Evolutionary conservation across 1,284 basidiomycete species (phyloP), one percentile per base, ranked within the genome.

Genomic region (Leccinum colubrinum): DNA sequence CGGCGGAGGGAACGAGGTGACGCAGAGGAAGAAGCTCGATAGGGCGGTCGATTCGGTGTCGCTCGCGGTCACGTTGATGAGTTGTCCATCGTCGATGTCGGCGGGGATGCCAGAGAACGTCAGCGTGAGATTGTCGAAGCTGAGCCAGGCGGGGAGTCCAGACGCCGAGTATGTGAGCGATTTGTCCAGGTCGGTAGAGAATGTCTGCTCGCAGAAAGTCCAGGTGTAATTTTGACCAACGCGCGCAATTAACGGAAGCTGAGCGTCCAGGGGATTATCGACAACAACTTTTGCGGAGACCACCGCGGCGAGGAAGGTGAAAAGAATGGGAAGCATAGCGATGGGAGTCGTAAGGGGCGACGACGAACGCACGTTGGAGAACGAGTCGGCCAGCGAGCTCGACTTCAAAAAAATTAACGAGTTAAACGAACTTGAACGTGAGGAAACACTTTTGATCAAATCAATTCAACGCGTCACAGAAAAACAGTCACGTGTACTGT

Each of bases 251-350:
- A 78, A 76, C 33, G 90, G 87, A 55, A 83, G 81, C 75, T 91
- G 90, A 51, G 80, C 75, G 61, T 82, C 77, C 55, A 88, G 77
- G 50, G 86, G 81, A 67, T 79, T 79, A 41, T 74, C 65, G 22
- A 88, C 78, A 60, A 73, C 78, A 56, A 88, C 77, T 39, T 80
- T 74, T 50, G 79, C 78, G 52, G 67, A 72, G 37, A 73, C 76
- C 59, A 77, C 67, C 56, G 77, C 70, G 67, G 76, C 70, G 64
- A 84, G 63, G 66, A 81, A 66, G 67, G 70, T 76, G 67, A 85
- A 84, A 86, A 83, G 83, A 86, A 79, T 73, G 83, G 80, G 70
- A 71, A 81, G 77, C 87, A 89, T 89, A 87, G 84, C 73, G 79
- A 80, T 81, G 80, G 70, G 65, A 67, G 73, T 64, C 74, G 75